Percentiles rank a stretch among this genome's conserved stretches.
Evolutionary conservation across 2,329 filamentous ascomycete species (phyloP).

Genomic region (Fusarium kyushuense): DNA sequence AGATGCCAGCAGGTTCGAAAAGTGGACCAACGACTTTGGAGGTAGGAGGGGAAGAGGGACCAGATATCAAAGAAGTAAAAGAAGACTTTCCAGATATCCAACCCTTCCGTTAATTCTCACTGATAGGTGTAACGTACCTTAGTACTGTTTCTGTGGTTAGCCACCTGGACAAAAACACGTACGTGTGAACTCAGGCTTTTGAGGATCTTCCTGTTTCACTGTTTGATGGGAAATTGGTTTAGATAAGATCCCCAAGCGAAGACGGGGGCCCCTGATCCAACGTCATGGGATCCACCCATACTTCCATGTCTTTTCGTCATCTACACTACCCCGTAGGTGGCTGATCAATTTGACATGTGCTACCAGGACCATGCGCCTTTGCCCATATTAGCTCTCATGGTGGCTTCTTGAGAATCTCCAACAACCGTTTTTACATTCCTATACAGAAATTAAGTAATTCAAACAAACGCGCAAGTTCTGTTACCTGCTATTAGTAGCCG

Average conservation of each 20-base stretch:
- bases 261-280: slow-evolving; percentile 23
- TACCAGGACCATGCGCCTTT: slow-evolving; percentile 9
- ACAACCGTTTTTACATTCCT: neutral
- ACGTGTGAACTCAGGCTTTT: slow-evolving; percentile 3
- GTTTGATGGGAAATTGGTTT: slow-evolving; percentile 22
- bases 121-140: neutral
- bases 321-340: neutral
- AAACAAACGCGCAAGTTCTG: neutral
- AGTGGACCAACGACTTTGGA: slow-evolving; percentile 27
- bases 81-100: neutral
- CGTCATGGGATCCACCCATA: slow-evolving; percentile 38
- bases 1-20: slow-evolving; percentile 34
- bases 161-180: slow-evolving; percentile 6
- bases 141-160: neutral
- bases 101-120: neutral
- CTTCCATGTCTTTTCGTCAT: slow-evolving; percentile 6
- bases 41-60: slow-evolving; percentile 12
- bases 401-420: neutral
- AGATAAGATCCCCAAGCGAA: slow-evolving; percentile 24
- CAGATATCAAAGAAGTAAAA: neutral
- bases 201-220: slow-evolving; percentile 5
- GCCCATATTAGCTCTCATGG: neutral
- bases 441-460: neutral
- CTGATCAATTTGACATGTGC: slow-evolving; percentile 29
- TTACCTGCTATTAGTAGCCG: neutral